Percentiles rank a stretch among this genome's conserved stretches.
These are phyloP conservation scores for Pyrus bretschneideri DNA, from an alignment of 306 rosid species.

Conservation along the genomic window DNA sequence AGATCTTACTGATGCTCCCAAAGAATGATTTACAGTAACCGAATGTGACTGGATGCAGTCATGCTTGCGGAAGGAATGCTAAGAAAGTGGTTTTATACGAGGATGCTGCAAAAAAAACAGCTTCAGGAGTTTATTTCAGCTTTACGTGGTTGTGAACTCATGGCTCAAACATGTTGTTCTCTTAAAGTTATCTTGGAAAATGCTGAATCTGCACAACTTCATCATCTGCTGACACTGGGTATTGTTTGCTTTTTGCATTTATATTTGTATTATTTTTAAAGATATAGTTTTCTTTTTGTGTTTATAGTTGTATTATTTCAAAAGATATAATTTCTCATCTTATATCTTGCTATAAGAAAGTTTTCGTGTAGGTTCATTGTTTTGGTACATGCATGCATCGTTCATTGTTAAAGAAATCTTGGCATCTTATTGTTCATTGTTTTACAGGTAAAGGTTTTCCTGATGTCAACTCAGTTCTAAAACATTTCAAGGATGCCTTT, in stretches of 20 bases:
- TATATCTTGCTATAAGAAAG: background rate
- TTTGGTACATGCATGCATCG: background rate
- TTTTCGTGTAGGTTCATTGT: background rate
- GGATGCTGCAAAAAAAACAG: constrained; percentile 83
- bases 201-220: constrained; percentile 56
- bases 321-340: constrained; percentile 13
- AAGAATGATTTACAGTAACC: constrained; percentile 20
- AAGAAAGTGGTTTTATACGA: constrained; percentile 76
- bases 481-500: constrained; percentile 84
- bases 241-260: constrained; percentile 10
- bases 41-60: constrained; percentile 43
- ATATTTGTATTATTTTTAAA: background rate
- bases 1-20: constrained; percentile 9
- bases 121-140: constrained; percentile 79
- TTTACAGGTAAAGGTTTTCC: constrained; percentile 71
- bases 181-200: constrained; percentile 52
- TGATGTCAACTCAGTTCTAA: constrained; percentile 43
- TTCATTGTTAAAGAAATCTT: background rate
- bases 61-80: constrained; percentile 81
- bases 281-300: no score
- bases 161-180: constrained; percentile 66
- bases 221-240: constrained; percentile 76
- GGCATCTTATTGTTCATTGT: constrained; percentile 7
- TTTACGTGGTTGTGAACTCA: constrained; percentile 77
- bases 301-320: background rate